Evolutionary conservation across 331 rosid genomes (phyloP), one percentile per base, ranked within the genome.

Genomic region (Arachis monticola): DNA sequence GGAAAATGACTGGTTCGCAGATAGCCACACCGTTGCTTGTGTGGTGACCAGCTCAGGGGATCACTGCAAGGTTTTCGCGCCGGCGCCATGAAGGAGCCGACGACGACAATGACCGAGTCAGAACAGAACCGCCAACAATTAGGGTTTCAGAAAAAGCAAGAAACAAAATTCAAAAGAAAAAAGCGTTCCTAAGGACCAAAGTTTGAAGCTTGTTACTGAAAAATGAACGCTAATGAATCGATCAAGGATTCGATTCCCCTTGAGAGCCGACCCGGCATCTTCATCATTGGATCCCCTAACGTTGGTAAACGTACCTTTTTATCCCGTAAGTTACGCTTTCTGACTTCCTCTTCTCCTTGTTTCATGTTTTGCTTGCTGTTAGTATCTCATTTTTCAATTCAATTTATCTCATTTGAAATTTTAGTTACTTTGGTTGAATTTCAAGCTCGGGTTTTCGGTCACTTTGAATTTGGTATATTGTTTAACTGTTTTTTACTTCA

Each of bases 251-350:
- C 75, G 59, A 57, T 45, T 81, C 55, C 81, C 74, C 75, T 81
- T 61, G 89, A 82, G 79, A 81, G 73, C 53, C 83, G 86, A 65
- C 97, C 97, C 2, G 86, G 83, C 42, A 75, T 91, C 81, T 73
- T 88, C 61, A 40, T 91, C 31, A 60, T 91, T 8, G 97, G 92
- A 67, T 69, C 89, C 60, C 72, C 92, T 73, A 81, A 78, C 56
- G 93, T 83, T 42, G 96, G 96, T 86, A 90, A 90, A 76, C 88
- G 86, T 55, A 85, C 93, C 27, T 87, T 91, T 56, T 66, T 88
- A 44, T 88, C 92, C 17, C 86, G 90, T 88, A 80, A 73, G 75
- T 78, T 72, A 35, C 64, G 44, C 42, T 60, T 56, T 27, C 30
- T 27, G 30, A 27, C 30, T 27, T 74, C 4, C 44, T 56, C 38